These are phyloP conservation scores for Myriosclerotinia duriaeana DNA, from an alignment of 2,329 filamentous ascomycete species.

Conservation along the genomic window DNA sequence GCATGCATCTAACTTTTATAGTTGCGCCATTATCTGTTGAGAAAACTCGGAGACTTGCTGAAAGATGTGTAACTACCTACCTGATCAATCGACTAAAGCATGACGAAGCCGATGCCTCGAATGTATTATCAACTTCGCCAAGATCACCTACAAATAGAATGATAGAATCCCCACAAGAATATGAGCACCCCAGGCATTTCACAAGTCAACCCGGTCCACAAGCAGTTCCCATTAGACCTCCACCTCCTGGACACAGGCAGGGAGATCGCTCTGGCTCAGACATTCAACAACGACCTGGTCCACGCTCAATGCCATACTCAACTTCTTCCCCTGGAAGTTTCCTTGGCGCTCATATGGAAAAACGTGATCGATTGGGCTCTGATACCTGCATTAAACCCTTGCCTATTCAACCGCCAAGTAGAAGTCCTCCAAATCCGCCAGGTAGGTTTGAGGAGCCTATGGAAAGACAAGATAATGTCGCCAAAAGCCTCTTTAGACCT, in stretches of 20 bases:
- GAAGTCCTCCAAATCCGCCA: constrained; percentile 14
- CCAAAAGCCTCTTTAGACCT: constrained; percentile 67
- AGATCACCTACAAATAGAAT: constrained; percentile 2
- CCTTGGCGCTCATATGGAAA: constrained; percentile 27
- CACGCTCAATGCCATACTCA: constrained; percentile 31
- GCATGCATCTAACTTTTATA: constrained; percentile 30
- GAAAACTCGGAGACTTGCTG: constrained; percentile 57
- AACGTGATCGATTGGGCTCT: constrained; percentile 16
- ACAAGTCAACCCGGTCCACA: constrained; percentile 9
- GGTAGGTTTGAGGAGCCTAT: constrained; percentile 15
- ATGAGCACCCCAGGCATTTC: constrained; percentile 5
- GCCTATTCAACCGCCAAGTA: constrained; percentile 10
- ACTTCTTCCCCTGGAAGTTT: constrained; percentile 35
- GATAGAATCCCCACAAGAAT: constrained; percentile 9
- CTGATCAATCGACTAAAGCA: constrained; percentile 48
- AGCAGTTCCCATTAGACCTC: constrained; percentile 21
- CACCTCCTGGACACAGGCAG: constrained; percentile 6
- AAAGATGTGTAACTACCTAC: constrained; percentile 50
- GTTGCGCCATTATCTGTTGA: constrained; percentile 57
- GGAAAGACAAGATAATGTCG: constrained; percentile 40
- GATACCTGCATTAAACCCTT: constrained; percentile 9
- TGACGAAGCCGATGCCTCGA: constrained; percentile 36
- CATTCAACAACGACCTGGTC: constrained; percentile 2
- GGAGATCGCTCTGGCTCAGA: not conserved
- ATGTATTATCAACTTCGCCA: constrained; percentile 6